Evolutionary conservation across 805 yeast genomes (phyloP), one percentile per base, ranked within the genome.

Genomic region (Barnettozyma sucrosica): DNA sequence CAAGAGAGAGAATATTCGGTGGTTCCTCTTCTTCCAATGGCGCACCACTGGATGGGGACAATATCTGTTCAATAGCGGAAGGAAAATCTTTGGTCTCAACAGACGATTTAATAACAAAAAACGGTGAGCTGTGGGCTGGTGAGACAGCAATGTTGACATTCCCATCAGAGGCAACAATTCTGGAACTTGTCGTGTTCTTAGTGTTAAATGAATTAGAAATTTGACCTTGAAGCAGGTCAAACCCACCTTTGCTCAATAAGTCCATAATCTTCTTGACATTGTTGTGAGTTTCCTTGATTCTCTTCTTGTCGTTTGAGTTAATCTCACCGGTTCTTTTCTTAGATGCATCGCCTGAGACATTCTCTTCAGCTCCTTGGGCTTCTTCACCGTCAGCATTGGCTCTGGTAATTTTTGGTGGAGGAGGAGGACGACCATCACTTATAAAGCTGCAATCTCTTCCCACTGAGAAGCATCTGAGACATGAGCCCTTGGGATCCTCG

Each of bases 381-480:
- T 20, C 24, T 18, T 20, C 19, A n/a, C 26, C 39, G 25, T 36
- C 13, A 13, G 24, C 18, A 16, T 7, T 18, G n/a, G 5, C 37
- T 16, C 20, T 24, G 19, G 4, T 20, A 7, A 9, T 3, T 30
- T 37, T 5, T 48, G 52, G 33, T 37, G 49, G 21, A 51, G 40
- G 42, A n/a, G 36, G 43, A 11, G 56, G 57, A 3, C 53, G 42
- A 5, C 55, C 56, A 19, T 56, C 57, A 3, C 45, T 41, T 6
- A 52, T 45, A 41, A 57, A 55, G 11, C 56, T 53, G 28, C 89
- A 83, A 20, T 60, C 64, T 26, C 70, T 64, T 6, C 71, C 75
- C 34, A 81, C 63, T 5, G 81, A 77, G 1, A 69, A 64, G 57
- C 89, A 83, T 20, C 88, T 64, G 19, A 81, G 63, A 64, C 89